phyloP scores from a whole-genome alignment of 805 yeast species.

The Alloascoidea hylecoeti region DNA sequence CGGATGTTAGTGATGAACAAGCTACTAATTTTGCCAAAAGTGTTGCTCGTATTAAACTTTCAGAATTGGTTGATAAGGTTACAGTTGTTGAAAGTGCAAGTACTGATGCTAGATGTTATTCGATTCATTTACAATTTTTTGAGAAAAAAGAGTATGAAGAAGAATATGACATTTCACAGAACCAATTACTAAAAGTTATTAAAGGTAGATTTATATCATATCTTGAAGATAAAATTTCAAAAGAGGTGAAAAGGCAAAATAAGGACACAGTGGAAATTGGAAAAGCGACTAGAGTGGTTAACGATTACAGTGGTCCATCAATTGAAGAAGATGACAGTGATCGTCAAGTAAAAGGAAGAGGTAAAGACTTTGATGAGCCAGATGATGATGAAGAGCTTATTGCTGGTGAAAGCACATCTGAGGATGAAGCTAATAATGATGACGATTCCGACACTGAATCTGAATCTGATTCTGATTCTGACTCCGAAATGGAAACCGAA shows the following conservation, averaged over 20 bases:
- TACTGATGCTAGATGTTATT: constrained; percentile 55
- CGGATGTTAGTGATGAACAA: constrained; percentile 68
- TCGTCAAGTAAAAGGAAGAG: constrained; percentile 42
- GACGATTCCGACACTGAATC: constrained; percentile 25
- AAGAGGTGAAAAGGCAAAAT: constrained; percentile 75
- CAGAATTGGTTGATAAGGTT: constrained; percentile 81
- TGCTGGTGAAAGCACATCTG: constrained; percentile 66
- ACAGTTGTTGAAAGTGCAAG: constrained; percentile 60
- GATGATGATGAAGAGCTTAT: constrained; percentile 93
- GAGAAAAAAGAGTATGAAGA: constrained; percentile 61
- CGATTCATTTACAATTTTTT: constrained; percentile 63
- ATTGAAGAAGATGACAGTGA: constrained; percentile 40
- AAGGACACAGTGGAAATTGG: constrained; percentile 29
- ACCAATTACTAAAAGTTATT: constrained; percentile 60
- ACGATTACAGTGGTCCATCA: constrained; percentile 19
- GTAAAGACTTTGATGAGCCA: constrained; percentile 86
- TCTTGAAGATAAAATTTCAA: constrained; percentile 60
- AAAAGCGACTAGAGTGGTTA: constrained; percentile 18
- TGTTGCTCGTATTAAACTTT: constrained; percentile 67
- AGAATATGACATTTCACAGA: constrained; percentile 81
- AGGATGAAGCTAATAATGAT: constrained; percentile 31
- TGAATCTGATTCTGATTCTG: constrained; percentile 17
- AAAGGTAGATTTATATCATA: constrained; percentile 48
- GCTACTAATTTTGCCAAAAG: constrained; percentile 92
- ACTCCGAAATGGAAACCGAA: constrained; percentile 20